Evolutionary conservation across 345 rosid genomes (phyloP).

Genomic region (Camelina hispida): DNA sequence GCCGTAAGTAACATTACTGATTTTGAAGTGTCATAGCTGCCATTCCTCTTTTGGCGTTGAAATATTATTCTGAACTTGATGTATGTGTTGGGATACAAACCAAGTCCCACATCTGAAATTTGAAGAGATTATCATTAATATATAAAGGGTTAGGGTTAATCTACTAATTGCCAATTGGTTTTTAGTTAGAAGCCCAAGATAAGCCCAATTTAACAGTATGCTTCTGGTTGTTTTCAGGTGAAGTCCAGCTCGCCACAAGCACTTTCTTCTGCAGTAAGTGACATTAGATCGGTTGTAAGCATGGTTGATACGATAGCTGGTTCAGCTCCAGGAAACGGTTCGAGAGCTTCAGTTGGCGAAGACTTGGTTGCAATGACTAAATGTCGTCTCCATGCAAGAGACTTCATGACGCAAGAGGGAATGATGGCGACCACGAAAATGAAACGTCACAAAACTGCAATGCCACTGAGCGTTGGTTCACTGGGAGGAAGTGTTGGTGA

Average conservation of each 20-base stretch:
- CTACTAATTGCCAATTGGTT: no score
- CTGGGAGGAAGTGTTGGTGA: conserved; percentile 42
- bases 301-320: conserved; percentile 92
- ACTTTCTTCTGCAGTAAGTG: conserved; percentile 74
- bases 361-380: conserved; percentile 94
- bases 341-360: conserved; percentile 94
- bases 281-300: conserved; percentile 80
- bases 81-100: no score
- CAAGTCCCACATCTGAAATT: no score
- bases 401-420: conserved; percentile 74
- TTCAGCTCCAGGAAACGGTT: conserved; percentile 86
- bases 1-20: conserved; percentile 57
- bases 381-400: conserved; percentile 79
- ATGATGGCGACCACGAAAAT: conserved; percentile 57
- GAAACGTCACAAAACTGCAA: conserved; percentile 78
- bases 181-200: no score
- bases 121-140: no score
- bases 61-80: conserved; percentile 14
- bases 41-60: conserved; percentile 8
- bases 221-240: conserved; percentile 59
- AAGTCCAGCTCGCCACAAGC: conserved; percentile 71
- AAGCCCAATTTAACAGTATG: no score
- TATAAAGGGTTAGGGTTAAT: no score
- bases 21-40: conserved; percentile 12
- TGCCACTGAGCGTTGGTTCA: conserved; percentile 59